phyloP scores from a whole-genome alignment of 2,329 filamentous ascomycete species.

The Cryphonectria parasitica region DNA sequence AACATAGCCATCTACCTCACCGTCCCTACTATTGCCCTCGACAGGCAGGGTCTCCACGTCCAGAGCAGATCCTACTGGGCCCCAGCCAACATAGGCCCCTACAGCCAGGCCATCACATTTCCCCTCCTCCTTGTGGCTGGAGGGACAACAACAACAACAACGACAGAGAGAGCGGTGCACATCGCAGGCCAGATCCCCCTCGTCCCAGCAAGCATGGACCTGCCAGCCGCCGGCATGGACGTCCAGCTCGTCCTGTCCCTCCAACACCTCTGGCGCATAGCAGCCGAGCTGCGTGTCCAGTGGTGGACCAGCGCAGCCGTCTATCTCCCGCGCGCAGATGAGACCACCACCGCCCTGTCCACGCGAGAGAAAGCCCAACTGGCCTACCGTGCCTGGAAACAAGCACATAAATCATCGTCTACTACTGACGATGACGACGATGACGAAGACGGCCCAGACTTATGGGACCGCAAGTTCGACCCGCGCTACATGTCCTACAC shows the following conservation, averaged over 20 bases:
- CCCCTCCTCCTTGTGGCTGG: conserved; percentile 33
- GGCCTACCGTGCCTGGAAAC: conserved; percentile 53
- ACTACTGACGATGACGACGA: conserved; percentile 40
- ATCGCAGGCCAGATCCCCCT: conserved; percentile 93
- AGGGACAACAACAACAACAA: conserved; percentile 61
- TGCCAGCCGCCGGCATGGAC: conserved; percentile 53
- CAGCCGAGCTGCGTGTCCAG: conserved; percentile 68
- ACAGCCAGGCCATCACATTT: conserved; percentile 81
- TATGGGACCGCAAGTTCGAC: conserved; percentile 70
- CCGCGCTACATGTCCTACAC: conserved; percentile 50
- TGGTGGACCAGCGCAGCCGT: conserved; percentile 78
- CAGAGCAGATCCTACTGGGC: conserved; percentile 97
- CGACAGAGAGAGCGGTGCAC: conserved; percentile 52
- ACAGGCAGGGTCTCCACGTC: conserved; percentile 75
- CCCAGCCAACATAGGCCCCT: conserved; percentile 95
- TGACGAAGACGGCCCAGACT: conserved; percentile 62
- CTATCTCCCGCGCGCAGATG: conserved; percentile 59
- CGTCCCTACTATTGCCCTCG: conserved; percentile 38
- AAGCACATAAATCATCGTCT: conserved; percentile 43
- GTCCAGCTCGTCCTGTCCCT: conserved; percentile 73
- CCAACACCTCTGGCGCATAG: conserved; percentile 90
- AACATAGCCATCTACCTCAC: conserved; percentile 64
- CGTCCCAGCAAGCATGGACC: conserved; percentile 75
- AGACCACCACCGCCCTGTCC: background rate
- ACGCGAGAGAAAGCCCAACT: conserved; percentile 43